Evolutionary conservation across 163 green algal species (phyloP).

Genomic region (Scenedesmus sp.): DNA sequence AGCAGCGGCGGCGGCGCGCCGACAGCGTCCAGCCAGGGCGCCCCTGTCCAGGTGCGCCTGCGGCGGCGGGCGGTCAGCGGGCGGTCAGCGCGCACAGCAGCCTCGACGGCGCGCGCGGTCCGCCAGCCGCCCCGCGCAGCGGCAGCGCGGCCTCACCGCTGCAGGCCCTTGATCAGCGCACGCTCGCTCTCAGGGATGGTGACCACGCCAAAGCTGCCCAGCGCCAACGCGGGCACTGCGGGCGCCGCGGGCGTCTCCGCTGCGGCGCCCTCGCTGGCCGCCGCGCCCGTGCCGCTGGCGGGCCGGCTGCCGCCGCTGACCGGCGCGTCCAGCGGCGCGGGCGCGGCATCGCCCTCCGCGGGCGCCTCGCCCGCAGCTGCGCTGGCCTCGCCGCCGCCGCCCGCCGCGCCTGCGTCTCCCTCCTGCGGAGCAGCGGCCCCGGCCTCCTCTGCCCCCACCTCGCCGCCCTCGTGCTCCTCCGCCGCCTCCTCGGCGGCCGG

Average conservation of each 20-base stretch:
- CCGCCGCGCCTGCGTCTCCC: not conserved
- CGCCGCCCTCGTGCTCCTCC: too few species aligned
- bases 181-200: conserved; percentile 40
- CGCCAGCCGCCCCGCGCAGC: not conserved
- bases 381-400: too few species aligned
- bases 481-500: too few species aligned
- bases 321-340: too few species aligned
- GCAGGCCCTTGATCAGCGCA: conserved; percentile 42
- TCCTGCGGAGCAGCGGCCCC: not conserved
- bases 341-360: too few species aligned
- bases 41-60: conserved; percentile 68
- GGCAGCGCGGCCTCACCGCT: conserved; percentile 5
- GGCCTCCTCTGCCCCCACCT: too few species aligned
- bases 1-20: conserved; percentile 37
- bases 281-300: not conserved
- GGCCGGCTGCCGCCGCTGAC: not conserved
- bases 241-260: not conserved
- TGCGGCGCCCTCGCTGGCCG: not conserved
- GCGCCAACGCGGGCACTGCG: conserved; percentile 16
- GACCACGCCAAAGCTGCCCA: too few species aligned
- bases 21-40: conserved; percentile 69
- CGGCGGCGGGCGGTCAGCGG: not conserved
- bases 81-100: not conserved
- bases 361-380: not conserved
- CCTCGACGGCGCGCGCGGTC: not conserved